Conservation (phyloP, 306 rosid species). For the Lupinus albus region DNA sequence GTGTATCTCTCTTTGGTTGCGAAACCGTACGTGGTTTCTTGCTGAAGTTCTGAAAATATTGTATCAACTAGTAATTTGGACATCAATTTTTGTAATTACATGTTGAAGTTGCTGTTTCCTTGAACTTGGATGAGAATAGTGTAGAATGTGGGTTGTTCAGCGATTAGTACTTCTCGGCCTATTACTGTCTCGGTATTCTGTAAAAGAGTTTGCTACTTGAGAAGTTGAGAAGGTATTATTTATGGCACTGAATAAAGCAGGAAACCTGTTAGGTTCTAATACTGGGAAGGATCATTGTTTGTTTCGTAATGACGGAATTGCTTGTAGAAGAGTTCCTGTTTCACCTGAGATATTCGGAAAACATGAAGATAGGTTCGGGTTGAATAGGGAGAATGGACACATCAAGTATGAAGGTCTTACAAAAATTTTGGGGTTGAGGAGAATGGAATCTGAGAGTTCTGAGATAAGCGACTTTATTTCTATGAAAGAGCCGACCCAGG, state of each 20-base stretch:
- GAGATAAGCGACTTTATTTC: conserved; percentile 47
- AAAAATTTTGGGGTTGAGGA: conserved; percentile 60
- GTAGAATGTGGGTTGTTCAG: conserved; percentile 23
- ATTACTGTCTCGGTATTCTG: conserved; percentile 13
- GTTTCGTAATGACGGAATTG: conserved; percentile 52
- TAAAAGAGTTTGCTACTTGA: conserved; percentile 5
- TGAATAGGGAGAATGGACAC: conserved; percentile 47
- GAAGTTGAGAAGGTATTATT: conserved; percentile 22
- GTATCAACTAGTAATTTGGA: conserved; percentile 24
- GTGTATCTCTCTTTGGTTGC: conserved; percentile 3
- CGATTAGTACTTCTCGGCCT: conserved; percentile 26
- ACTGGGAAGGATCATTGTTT: conserved; percentile 43
- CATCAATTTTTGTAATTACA: conserved; percentile 5
- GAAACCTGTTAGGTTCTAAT: conserved; percentile 47
- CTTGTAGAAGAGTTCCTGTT: conserved; percentile 43
- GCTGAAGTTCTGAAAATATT: background rate
- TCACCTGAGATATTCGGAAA: conserved; percentile 38
- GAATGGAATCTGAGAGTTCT: conserved; percentile 63
- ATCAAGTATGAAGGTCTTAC: conserved; percentile 57
- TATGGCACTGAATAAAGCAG: conserved; percentile 55
- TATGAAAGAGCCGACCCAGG: conserved; percentile 48
- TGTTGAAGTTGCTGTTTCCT: conserved; percentile 16
- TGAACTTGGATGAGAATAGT: conserved; percentile 21
- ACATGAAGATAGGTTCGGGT: conserved; percentile 40
- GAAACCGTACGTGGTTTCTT: conserved; percentile 20